phyloP scores from a whole-genome alignment of 805 yeast species.

The Yarrowia sp. region DNA sequence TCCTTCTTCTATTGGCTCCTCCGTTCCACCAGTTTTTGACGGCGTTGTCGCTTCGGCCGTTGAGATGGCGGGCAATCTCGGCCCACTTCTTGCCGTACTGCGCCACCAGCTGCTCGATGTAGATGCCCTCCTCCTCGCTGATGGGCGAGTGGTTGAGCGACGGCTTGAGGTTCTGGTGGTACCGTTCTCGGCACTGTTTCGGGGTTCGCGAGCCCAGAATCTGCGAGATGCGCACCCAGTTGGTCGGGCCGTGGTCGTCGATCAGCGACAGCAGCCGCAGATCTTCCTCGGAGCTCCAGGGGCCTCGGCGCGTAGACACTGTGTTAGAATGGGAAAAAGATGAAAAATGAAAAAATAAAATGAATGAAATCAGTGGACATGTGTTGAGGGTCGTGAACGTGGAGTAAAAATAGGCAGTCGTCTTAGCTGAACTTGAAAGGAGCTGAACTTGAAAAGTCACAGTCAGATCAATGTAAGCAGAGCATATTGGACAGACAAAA shows the following conservation, averaged over 20 bases:
- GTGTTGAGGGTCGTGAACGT: no score
- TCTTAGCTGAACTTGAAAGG: no score
- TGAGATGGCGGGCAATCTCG: conserved; percentile 84
- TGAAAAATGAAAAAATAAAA: no score
- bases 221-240: conserved; percentile 87
- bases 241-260: conserved; percentile 73
- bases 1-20: conserved; percentile 81
- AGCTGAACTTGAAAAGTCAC: no score
- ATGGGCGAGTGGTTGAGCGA: conserved; percentile 81
- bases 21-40: conserved; percentile 98
- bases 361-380: no score
- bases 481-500: no score
- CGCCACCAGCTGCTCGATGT: conserved; percentile 78
- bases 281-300: conserved; percentile 91
- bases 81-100: conserved; percentile 93
- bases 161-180: conserved; percentile 91
- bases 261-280: conserved; percentile 72
- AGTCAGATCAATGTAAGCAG: no score
- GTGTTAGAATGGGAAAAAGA: neutral
- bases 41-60: conserved; percentile 89
- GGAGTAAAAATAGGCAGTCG: no score
- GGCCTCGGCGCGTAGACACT: conserved; percentile 61
- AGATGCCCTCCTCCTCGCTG: conserved; percentile 79
- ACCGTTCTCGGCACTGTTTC: conserved; percentile 89
- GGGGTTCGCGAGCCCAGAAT: conserved; percentile 79